phyloP scores from a whole-genome alignment of 1,139 yeast genomes.

The Chernovozyma sophiae-reginae region DNA sequence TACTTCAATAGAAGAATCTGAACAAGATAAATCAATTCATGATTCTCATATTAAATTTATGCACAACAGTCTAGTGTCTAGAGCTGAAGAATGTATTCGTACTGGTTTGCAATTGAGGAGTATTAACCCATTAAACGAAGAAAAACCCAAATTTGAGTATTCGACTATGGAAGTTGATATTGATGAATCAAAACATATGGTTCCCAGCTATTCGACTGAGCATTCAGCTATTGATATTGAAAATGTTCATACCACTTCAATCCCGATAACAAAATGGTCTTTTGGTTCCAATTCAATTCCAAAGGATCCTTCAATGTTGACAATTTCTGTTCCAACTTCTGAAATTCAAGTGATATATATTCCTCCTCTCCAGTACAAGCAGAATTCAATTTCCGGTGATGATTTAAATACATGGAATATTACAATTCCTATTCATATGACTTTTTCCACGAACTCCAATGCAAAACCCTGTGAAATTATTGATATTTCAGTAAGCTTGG shows the following conservation, averaged over 20 bases:
- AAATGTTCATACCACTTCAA: neutral
- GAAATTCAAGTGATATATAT: slow-evolving; percentile 28
- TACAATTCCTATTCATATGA: slow-evolving; percentile 25
- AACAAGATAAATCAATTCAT: slow-evolving; percentile 11
- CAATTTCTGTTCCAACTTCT: slow-evolving; percentile 23
- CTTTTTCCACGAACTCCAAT: slow-evolving; percentile 10
- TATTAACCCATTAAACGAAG: slow-evolving; percentile 1
- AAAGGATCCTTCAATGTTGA: slow-evolving; percentile 27
- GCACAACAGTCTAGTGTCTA: neutral
- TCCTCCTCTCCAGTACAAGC: slow-evolving; percentile 26
- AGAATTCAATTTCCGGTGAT: neutral
- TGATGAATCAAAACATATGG: neutral
- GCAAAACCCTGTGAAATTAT: slow-evolving; percentile 26
- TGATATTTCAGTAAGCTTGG: slow-evolving; percentile 25
- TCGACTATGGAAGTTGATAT: neutral
- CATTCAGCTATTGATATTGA: too few relatives aligned
- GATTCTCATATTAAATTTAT: neutral
- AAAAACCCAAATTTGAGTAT: neutral
- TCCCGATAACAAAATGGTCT: slow-evolving; percentile 4
- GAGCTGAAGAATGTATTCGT: slow-evolving; percentile 1
- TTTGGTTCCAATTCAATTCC: slow-evolving; percentile 10
- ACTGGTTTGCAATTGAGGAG: slow-evolving; percentile 1
- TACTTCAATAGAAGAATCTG: slow-evolving; percentile 7
- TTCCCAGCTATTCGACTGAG: neutral
- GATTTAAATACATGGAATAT: slow-evolving; percentile 24